Evolutionary conservation across 306 rosid genomes (phyloP).

Genomic region (Betula pendula): DNA sequence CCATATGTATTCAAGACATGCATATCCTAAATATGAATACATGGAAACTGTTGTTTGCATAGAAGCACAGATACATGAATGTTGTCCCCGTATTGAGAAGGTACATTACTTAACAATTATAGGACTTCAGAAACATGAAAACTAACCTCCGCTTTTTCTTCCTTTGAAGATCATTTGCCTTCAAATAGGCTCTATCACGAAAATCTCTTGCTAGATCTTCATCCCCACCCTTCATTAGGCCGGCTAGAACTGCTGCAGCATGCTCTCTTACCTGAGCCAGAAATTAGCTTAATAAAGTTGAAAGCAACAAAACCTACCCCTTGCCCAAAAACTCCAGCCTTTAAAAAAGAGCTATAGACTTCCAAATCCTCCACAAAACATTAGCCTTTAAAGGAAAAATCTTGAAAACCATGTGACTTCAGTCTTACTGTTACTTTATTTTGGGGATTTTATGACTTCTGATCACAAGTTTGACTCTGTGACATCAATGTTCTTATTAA

Average conservation of each 20-base stretch:
- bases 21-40: background rate
- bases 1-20: background rate
- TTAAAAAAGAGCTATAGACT: background rate
- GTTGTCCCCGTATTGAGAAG: background rate
- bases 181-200: slow-evolving; percentile 74
- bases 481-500: background rate
- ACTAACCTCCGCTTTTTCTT: slow-evolving; percentile 74
- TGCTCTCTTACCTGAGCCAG: slow-evolving; percentile 84
- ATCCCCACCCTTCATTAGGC: slow-evolving; percentile 98
- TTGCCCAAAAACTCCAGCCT: background rate
- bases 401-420: background rate
- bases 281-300: slow-evolving; percentile 8
- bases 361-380: background rate
- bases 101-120: background rate
- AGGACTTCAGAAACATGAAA: background rate
- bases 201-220: slow-evolving; percentile 84
- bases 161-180: slow-evolving; percentile 59
- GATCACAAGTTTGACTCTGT: background rate
- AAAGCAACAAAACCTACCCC: slow-evolving; percentile 1
- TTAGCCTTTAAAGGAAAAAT: background rate
- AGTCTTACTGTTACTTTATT: background rate
- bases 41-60: background rate
- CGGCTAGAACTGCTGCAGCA: slow-evolving; percentile 97
- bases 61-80: background rate
- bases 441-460: background rate